Conservation (phyloP, 305 asterid genomes). For the Fraxinus paxiana region DNA sequence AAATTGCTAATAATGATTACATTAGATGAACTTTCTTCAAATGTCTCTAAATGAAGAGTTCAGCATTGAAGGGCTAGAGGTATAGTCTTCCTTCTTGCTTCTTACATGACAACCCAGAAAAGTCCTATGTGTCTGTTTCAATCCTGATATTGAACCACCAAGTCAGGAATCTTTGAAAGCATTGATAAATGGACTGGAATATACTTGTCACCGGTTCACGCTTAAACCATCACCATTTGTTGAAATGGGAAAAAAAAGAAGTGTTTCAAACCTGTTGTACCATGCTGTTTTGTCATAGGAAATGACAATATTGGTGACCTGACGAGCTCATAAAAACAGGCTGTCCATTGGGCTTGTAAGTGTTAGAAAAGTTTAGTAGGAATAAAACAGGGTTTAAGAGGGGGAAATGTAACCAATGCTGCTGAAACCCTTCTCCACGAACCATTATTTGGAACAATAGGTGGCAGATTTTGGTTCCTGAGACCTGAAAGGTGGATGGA, state of each 20-base stretch:
- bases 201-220: constrained; percentile 71
- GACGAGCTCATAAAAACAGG: not conserved
- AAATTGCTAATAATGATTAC: not conserved
- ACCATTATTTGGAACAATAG: not conserved
- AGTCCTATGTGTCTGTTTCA: not conserved
- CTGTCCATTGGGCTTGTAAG: not conserved
- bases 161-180: constrained; percentile 72
- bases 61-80: not conserved
- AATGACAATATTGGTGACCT: not conserved
- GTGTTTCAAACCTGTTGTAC: not conserved
- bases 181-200: constrained; percentile 74
- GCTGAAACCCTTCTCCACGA: not conserved
- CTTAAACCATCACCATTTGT: constrained; percentile 21
- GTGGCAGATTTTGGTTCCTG: not conserved
- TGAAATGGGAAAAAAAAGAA: not conserved
- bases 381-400: not conserved
- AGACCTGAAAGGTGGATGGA: not conserved
- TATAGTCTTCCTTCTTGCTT: not conserved
- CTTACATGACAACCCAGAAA: not conserved
- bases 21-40: not conserved
- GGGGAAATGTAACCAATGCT: not conserved
- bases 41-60: not conserved
- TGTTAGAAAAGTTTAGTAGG: not conserved
- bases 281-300: not conserved
- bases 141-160: constrained; percentile 67